A percentile compares a stretch with the other conserved stretches of the same genome.
phyloP scores from a whole-genome alignment of 768 basidiomycete genomes.

The Lentinula sp. region DNA sequence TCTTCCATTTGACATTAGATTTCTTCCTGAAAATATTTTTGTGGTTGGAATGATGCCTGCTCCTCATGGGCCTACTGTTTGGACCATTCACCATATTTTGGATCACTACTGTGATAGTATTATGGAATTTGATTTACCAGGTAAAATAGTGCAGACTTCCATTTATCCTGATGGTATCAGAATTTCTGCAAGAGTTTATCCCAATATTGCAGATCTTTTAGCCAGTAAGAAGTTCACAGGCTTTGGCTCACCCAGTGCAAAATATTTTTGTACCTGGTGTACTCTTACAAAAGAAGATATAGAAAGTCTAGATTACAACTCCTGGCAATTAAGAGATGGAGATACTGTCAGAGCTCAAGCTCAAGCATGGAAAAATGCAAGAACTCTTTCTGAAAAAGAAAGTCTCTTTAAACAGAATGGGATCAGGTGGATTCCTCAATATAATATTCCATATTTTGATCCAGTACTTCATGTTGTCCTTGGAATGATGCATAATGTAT shows the following conservation, averaged over 20 bases:
- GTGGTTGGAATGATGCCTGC: constrained; percentile 21
- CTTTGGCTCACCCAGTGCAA: constrained; percentile 9
- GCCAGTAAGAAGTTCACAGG: constrained; percentile 6
- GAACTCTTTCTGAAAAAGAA: constrained; percentile 3
- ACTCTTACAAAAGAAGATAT: constrained; percentile 5
- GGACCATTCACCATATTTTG: constrained; percentile 8
- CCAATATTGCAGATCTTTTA: constrained; percentile 13
- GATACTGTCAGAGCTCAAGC: constrained; percentile 9
- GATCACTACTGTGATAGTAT: constrained; percentile 7
- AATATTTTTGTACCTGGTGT: constrained; percentile 16
- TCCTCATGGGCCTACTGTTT: constrained; percentile 15
- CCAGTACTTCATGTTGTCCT: constrained; percentile 20
- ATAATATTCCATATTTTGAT: constrained; percentile 21
- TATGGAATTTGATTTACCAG: constrained; percentile 6
- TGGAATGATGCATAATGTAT: constrained; percentile 23
- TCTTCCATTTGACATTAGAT: constrained; percentile 17
- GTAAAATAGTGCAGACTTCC: constrained; percentile 8
- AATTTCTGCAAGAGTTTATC: constrained; percentile 10
- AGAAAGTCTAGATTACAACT: constrained; percentile 8
- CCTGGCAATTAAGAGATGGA: constrained; percentile 10
- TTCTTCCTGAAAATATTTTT: constrained; percentile 19
- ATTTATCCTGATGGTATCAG: constrained; percentile 11
- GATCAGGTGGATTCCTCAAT: constrained; percentile 11
- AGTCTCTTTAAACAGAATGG: constrained; percentile 6
- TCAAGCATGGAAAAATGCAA: constrained; percentile 10